Evolutionary conservation across 768 basidiomycete genomes (phyloP).

Genomic region (Mycena venus): DNA sequence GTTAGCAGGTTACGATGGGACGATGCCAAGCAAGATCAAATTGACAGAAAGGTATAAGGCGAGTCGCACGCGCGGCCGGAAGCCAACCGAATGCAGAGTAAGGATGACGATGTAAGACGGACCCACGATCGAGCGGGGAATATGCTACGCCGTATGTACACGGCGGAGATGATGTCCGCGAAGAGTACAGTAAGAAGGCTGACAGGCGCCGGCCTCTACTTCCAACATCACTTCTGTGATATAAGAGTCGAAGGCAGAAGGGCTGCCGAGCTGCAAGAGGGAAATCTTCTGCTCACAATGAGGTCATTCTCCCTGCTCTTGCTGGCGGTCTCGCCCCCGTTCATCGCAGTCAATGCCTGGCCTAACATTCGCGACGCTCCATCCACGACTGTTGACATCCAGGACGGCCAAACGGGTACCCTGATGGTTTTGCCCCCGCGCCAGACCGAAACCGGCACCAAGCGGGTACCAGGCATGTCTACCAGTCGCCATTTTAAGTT

Average conservation of each 20-base stretch:
- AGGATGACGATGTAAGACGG: neutral
- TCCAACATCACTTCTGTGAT: neutral
- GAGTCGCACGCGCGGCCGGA: neutral
- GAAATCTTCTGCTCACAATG: conserved; percentile 15
- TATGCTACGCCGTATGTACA: neutral
- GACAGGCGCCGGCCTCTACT: neutral
- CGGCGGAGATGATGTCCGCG: neutral
- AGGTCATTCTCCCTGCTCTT: neutral
- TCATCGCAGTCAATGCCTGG: conserved; percentile 4
- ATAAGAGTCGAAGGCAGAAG: neutral
- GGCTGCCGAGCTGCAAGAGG: too few relatives aligned
- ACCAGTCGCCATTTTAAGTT: neutral
- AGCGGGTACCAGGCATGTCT: conserved; percentile 4
- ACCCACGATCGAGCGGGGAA: neutral
- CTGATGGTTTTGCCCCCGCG: conserved; percentile 11
- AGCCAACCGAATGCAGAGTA: neutral
- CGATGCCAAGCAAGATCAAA: too few relatives aligned
- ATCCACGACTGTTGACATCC: too few relatives aligned
- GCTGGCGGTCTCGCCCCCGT: neutral
- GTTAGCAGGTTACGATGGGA: too few relatives aligned
- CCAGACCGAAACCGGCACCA: neutral
- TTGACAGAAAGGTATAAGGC: too few relatives aligned
- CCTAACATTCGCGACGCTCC: too few relatives aligned
- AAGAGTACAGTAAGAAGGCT: neutral
- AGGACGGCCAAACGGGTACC: too few relatives aligned